Base-by-base conservation (phyloP, 2,329 filamentous ascomycete genomes). In the Bipolaris oryzae region DNA sequence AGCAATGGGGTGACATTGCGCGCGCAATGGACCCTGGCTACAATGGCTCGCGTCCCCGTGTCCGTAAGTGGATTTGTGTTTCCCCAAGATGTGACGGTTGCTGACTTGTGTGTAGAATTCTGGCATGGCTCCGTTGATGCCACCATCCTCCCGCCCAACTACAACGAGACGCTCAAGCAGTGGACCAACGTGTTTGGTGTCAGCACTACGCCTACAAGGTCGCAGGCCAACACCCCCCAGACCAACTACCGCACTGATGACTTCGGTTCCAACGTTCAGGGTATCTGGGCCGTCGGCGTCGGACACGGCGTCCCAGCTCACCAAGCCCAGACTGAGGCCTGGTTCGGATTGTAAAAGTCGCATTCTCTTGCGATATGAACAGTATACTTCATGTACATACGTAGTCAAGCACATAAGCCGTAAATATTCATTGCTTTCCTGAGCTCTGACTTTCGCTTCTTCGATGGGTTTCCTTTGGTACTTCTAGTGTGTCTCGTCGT, bases 91-190 rank as follows among this genome's bases (percentile, higher is more conserved):
- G 13, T 35, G 5, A n/a, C 13, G 9, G 34, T 13, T 35, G 34
- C 34, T 35, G 34, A 15, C 28, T 45, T 28, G 7, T 25, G 23
- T 15, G 15, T 15, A 59, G 82, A 84, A 68, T 79, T 86, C 66
- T 86, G 82, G 75, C 84, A 87, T 66, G 84, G 84, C 38, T 80
- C 79, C 35, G 71, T 69, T 2, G 84, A 87, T 66, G 71, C 70
- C 10, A 84, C 79, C 0, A 75, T 87, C 9, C 75, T 77, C 48
- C 80, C 80, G 15, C 78, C 79, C 63, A 86, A 86, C 72, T 85
- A 85, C 66, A 71, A 84, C 37, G 85, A 87, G 75, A 81, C 81
- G 13, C 55, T 73, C 15, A 74, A 74, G 63, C 71, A 74, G 53
- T 75, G 71, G 72, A 70, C 66, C 0, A 71, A 70, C 31, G 70